Percentiles rank a stretch among this genome's conserved stretches.
phyloP scores from a whole-genome alignment of 2,329 filamentous ascomycete genomes.

The Penicillium janthinellum region DNA sequence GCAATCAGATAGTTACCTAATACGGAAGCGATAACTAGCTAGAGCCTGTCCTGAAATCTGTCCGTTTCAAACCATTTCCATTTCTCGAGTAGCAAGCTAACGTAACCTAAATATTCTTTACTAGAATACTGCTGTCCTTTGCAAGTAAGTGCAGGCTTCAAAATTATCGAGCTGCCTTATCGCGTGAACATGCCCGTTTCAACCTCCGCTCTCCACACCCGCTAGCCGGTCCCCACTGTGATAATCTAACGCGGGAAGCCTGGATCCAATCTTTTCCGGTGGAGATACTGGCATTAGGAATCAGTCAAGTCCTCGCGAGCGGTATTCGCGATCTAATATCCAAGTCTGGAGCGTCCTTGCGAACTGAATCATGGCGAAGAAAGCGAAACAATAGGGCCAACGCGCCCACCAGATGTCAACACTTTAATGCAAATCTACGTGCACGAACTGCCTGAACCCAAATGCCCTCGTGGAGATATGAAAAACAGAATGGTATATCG shows the following conservation, averaged over 20 bases:
- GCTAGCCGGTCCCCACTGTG: slow-evolving; percentile 20
- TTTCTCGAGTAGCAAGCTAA: too few species aligned
- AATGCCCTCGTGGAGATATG: not conserved
- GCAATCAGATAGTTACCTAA: too few species aligned
- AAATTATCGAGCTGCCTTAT: not conserved
- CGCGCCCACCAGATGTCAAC: too few species aligned
- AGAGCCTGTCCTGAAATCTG: too few species aligned
- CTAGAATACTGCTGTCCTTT: too few species aligned
- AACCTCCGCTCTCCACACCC: slow-evolving; percentile 21
- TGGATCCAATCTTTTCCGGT: slow-evolving; percentile 14
- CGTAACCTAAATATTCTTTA: too few species aligned
- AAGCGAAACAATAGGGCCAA: too few species aligned
- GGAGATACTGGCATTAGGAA: slow-evolving; percentile 13
- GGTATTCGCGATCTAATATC: slow-evolving; percentile 22
- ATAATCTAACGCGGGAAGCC: slow-evolving; percentile 14
- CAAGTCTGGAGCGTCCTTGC: not conserved
- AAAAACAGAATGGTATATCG: slow-evolving; percentile 12
- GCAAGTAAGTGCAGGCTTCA: not conserved
- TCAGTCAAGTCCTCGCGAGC: slow-evolving; percentile 12
- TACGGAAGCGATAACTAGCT: too few species aligned
- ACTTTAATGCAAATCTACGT: not conserved
- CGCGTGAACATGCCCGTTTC: slow-evolving; percentile 19
- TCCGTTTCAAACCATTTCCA: too few species aligned
- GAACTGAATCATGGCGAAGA: too few species aligned
- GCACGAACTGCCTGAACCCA: not conserved